Evolutionary conservation across 805 yeast genomes (phyloP), one percentile per base, ranked within the genome.

Genomic region (Yamadazyma nakazawae): DNA sequence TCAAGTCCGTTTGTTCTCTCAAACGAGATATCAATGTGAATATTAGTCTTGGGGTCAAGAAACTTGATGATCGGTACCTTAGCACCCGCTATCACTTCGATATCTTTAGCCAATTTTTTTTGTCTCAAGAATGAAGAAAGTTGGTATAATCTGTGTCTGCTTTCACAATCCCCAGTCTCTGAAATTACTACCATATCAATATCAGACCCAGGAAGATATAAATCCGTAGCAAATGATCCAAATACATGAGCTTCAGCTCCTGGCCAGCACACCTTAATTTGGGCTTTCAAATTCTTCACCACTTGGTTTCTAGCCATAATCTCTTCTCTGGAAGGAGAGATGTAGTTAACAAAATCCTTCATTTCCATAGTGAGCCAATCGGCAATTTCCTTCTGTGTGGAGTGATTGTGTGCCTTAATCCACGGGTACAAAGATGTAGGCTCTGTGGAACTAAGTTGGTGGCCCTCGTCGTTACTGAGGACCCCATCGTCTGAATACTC

Each of bases 1-100:
- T 78, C 83, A 3, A 90, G 66, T 34, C 97, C 97, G 57, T 88
- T 85, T 0, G 78, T 74, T 60, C 91, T 78, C 62, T 91, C 97
- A 60, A 92, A 91, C 2, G 97, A 91, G 2, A 94, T 78, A 65
- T 92, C 99, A 14, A 92, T 83, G 53, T 87, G 89, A 34, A 91
- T 81, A 16, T 76, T 75, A 2, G 89, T 78, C 9, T 61, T 58
- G 0, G 84, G 80, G 53, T 92, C 98, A 2, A 85, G 83, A 62
- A 90, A 88, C 63, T 94, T 92, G 62, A 92, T 86, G 53, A 92
- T 92, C 1, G 99, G 99, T 17, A 92, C 97, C 54, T 90, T 83
- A 5, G 98, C 95, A 52, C 82, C 82, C 2, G 96, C 88, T 40
- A 92, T 84, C 3, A 91, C 96, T 59, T 88, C 94, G 18, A 91